Base-by-base conservation (phyloP, 2,329 filamentous ascomycete genomes). In the Penicillium corylophilum region DNA sequence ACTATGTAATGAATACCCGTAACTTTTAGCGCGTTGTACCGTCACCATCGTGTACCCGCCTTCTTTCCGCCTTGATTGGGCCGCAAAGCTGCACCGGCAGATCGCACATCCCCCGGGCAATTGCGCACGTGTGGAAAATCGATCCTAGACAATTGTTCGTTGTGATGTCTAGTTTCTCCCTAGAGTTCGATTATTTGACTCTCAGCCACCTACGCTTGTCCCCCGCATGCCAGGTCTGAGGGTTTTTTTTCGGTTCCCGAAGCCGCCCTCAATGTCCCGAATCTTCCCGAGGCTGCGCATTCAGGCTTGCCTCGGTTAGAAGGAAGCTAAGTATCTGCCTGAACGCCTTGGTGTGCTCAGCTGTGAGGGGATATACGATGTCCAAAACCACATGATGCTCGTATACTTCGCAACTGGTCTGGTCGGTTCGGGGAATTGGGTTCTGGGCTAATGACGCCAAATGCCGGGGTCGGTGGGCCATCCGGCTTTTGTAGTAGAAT, bases 361-460 rank as follows among this genome's bases (percentile, higher is more conserved):
- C 39, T 44, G 35, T 42, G 20, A 35, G 41, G 31, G 35, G 43
- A 40, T 33, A 36, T 50, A 42, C 42, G 33, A 51, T 49, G 40
- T 46, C 16, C 33, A 52, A 50, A 45, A 51, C 56, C 46, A 60
- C 58, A 61, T 58, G 51, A 55, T 44, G 29, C 54, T 49, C 31
- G 46, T 53, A 54, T 48, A n/a, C 48, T 61, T 60, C 9, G 31
- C 47, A 62, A 59, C 51, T 52, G 57, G 55, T 20, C 60, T 50
- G 51, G 49, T 38, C 12, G 48, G 31, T 40, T 54, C 54, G 59
- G 58, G 57, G 46, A 59, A 61, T 60, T 62, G 26, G 20, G 55
- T 36, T 53, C 23, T 38, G 46, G 54, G 8, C 59, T 31, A 48
- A 40, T 36, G 39, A 46, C 38, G 20, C 41, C 44, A 39, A 45